Base-by-base conservation (phyloP, 345 rosid genomes). In the Lepidium sativum region DNA sequence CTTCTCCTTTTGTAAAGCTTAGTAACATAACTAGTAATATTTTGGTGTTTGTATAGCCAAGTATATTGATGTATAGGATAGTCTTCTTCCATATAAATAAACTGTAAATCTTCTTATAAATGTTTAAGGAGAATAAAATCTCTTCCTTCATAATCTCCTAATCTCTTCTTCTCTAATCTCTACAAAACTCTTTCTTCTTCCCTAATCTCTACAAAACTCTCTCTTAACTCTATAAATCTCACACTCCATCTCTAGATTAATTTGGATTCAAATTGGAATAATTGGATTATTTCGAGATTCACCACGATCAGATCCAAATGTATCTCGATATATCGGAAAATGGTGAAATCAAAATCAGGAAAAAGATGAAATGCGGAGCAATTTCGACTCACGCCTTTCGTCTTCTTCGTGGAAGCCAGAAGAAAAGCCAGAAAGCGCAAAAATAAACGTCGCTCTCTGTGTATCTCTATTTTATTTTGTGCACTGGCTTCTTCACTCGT, bases 401-500 rank as follows among this genome's bases (percentile, higher is more conserved):
- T 25, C 42, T 15, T 54, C 63, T 43, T 54, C 62, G 53, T 31
- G 41, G 23, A 44, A 29, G 38, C 68, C 34, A 15, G 32, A 49
- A 65, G 60, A 27, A 65, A 51, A 17, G 31, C 68, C 59, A 38
- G 39, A 37, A 37, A 14, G 15, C 45, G 47, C 14, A 21, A 9
- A 23, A 6, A 21, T 3, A 23, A 13, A 65, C 57, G 5, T 49
- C 43, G 43, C 12, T 16, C 25, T 9, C n/a, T 43, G 38, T 47
- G 29, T 49, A 47, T 65, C 60, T 48, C 75, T 49, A 14, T 51
- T 7, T 56, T 6, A 38, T 56, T 20, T 11, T 38, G 20, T 45
- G 6, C 38, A 59, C 42, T 50, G 47, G 45, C 33, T 31, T 60
- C 54, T 70, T 70, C 63, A 59, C 64, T 63, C 49, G 59, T 35